Evolutionary conservation across 1,139 yeast species (phyloP).

Genomic region (Saccharomyces hybrid): DNA sequence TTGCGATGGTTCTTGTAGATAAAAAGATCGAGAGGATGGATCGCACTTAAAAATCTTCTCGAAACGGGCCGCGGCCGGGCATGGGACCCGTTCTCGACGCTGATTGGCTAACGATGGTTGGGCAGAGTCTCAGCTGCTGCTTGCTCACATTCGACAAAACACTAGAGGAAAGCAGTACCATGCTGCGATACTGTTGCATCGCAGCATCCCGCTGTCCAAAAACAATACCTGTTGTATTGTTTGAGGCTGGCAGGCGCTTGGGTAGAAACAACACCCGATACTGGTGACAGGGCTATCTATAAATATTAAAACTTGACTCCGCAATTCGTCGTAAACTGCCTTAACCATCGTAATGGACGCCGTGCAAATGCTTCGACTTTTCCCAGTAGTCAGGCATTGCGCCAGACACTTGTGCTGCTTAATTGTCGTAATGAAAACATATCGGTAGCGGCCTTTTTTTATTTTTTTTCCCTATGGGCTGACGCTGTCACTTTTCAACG

Average conservation of each 20-base stretch:
- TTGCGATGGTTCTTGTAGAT: not conserved
- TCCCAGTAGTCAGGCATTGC: not conserved
- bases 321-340: not conserved
- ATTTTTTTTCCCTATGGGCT: not conserved
- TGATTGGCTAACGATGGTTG: not conserved
- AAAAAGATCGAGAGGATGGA: not conserved
- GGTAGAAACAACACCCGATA: not conserved
- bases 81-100: not conserved
- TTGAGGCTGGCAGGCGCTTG: not conserved
- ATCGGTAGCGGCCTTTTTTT: conserved; percentile 1
- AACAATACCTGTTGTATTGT: not conserved
- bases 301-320: not conserved
- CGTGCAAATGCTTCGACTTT: not conserved
- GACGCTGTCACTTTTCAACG: conserved; percentile 1
- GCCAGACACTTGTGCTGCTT: not conserved
- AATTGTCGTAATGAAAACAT: not conserved
- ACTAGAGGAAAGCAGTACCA: not conserved
- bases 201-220: not conserved
- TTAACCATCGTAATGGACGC: not conserved
- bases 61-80: conserved; percentile 1
- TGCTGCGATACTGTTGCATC: not conserved
- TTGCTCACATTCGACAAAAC: not conserved
- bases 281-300: not conserved
- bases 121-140: not conserved
- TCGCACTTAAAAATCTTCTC: conserved; percentile 1